Percentiles rank a stretch among this genome's conserved stretches.
phyloP scores from a whole-genome alignment of 2,329 filamentous ascomycete species.

The Zymoseptoria brevis region DNA sequence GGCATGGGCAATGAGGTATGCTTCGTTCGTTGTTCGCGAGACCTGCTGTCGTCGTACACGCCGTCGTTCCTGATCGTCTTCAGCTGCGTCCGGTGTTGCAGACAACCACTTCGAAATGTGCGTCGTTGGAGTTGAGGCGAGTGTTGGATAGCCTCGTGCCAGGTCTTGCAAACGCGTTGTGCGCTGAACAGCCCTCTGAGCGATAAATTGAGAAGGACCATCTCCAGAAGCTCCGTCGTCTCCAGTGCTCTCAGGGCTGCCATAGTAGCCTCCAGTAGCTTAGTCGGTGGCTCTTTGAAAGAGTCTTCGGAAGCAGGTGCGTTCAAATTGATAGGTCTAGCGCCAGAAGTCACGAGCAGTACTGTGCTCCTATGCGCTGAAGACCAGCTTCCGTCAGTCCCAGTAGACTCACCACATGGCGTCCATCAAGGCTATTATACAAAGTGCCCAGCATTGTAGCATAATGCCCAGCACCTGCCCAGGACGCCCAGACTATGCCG shows the following conservation, averaged over 20 bases:
- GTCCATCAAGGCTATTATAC: not conserved
- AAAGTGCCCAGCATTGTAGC: not conserved
- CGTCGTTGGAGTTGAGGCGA: conserved; percentile 7
- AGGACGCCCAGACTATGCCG: not conserved
- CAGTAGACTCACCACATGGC: not conserved
- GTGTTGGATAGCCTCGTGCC: conserved; percentile 5
- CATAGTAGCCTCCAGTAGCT: not conserved
- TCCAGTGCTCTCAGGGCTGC: not conserved
- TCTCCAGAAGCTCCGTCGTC: conserved; percentile 10
- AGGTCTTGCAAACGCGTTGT: conserved; percentile 8
- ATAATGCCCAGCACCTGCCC: not conserved
- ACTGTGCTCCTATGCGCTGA: not conserved
- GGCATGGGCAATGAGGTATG: not conserved
- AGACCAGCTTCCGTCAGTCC: not conserved
- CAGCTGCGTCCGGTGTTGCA: not conserved
- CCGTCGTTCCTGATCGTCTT: not conserved
- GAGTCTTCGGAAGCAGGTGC: not conserved
- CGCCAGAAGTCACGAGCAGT: not conserved
- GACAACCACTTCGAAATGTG: conserved; percentile 2
- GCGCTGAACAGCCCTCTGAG: conserved; percentile 8
- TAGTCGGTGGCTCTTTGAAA: not conserved
- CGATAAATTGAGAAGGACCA: conserved; percentile 6
- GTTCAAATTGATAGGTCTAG: no score
- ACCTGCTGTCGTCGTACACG: not conserved
- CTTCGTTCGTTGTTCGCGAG: not conserved